Evolutionary conservation across 2,329 filamentous ascomycete genomes (phyloP), one percentile per base, ranked within the genome.

Genomic region (Venturia aucupariae): DNA sequence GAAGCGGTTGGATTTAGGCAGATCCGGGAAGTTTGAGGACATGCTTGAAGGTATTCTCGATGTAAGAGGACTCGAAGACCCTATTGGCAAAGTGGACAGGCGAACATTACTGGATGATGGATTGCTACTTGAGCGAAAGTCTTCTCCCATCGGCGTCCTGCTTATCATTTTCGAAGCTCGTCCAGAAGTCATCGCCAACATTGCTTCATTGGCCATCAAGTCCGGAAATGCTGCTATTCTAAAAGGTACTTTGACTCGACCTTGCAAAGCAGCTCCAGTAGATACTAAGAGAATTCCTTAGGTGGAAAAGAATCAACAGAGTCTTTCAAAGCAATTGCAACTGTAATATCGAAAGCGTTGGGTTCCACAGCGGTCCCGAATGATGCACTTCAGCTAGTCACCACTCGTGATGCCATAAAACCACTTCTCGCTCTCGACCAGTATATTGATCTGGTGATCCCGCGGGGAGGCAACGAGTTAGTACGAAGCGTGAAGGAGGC

Each of bases 101-200:
- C 86, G 89, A 67, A 97, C 92, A 55, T 84, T 87, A 65, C 83
- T 99, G 13, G 94, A 97, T 75, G 89, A 97, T 69, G 89, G 87
- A 63, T 83, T 99, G 63, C 82, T 88, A 62, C 83, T 99, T 66
- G 91, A 96, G 73, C 87, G 92, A 67, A 89, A 96, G 59, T 92
- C 90, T 48, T 96, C 91, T 74, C 94, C 94, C 6, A 97, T 99
- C 70, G 94, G 94, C 66, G 92, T 97, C n/a, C 84, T 99, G 51
- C 84, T 99, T 69, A 94, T 99, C 77, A 97, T 99, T 72, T 99
- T 99, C 73, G 94, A 99, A 78, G 94, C 94, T 42, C 89, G 94
- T 8, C 94, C 94, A 7, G 94, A 99, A 78, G 94, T 99, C 68
- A 97, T 99, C 72, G 94, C 93, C 73, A 99, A 99, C 76, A 97